phyloP scores from a whole-genome alignment of 192 early-diverging fungal species.

The Coemansia sp. region DNA sequence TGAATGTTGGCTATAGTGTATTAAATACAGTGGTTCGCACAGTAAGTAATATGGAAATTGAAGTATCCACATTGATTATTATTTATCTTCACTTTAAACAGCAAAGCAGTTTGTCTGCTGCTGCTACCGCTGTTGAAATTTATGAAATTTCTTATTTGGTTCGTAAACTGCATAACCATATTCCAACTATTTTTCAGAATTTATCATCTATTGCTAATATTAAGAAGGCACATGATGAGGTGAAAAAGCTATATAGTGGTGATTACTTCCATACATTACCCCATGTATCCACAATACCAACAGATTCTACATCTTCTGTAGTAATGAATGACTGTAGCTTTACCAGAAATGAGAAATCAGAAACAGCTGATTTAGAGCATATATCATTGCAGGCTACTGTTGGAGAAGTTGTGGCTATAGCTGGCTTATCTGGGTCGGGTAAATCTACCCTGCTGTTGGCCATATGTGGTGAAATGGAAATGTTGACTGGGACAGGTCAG shows the following conservation, averaged over 20 bases:
- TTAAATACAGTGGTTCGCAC: slow-evolving; percentile 4
- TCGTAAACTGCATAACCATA: not conserved
- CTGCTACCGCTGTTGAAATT: slow-evolving; percentile 17
- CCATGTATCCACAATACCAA: slow-evolving; percentile 7
- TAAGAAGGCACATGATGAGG: not conserved
- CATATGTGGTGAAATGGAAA: slow-evolving; percentile 73
- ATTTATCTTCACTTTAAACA: slow-evolving; percentile 9
- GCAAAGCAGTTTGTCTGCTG: not conserved
- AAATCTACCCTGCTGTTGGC: slow-evolving; percentile 59
- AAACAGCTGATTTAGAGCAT: slow-evolving; percentile 9
- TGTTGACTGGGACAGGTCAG: slow-evolving; percentile 60
- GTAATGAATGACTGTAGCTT: not conserved
- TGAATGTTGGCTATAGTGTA: slow-evolving; percentile 20
- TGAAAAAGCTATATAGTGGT: not conserved
- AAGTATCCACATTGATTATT: not conserved
- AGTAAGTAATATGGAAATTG: not conserved
- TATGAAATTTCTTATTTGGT: slow-evolving; percentile 6
- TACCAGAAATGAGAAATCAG: slow-evolving; percentile 8
- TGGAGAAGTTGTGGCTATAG: slow-evolving; percentile 42
- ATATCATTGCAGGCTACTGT: slow-evolving; percentile 6
- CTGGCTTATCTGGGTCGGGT: slow-evolving; percentile 57
- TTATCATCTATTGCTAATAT: not conserved
- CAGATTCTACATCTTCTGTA: not conserved
- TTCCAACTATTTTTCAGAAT: not conserved
- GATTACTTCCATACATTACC: not conserved